phyloP scores from a whole-genome alignment of 768 basidiomycete species.

The Stropharia rugosoannulata region DNA sequence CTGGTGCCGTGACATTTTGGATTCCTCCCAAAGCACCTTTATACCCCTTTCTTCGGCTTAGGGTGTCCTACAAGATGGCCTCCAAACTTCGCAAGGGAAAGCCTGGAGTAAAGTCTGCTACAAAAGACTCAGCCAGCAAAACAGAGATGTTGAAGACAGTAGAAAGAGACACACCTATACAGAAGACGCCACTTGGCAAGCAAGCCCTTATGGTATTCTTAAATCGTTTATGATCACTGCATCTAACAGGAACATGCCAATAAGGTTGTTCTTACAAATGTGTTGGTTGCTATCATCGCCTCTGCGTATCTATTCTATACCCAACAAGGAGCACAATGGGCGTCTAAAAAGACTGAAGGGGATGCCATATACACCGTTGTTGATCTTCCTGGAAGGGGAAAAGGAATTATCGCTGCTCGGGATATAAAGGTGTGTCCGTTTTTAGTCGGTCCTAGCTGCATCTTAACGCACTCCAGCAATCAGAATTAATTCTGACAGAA shows the following conservation, averaged over 20 bases:
- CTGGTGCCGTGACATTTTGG: not conserved
- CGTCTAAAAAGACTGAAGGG: not conserved
- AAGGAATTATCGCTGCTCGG: conserved; percentile 50
- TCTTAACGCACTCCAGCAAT: conserved; percentile 38
- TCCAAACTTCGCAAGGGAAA: not conserved
- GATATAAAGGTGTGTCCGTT: conserved; percentile 42
- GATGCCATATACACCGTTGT: conserved; percentile 27
- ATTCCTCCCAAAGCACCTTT: not conserved
- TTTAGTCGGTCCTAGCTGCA: not conserved
- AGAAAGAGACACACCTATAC: too few species aligned
- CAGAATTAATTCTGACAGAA: conserved; percentile 57
- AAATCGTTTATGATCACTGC: too few species aligned
- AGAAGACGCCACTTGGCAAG: too few species aligned
- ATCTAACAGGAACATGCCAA: too few species aligned
- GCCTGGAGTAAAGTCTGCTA: not conserved
- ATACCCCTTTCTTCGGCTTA: not conserved
- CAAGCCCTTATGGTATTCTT: too few species aligned
- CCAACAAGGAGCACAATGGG: too few species aligned
- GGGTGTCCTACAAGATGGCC: not conserved
- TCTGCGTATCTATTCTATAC: too few species aligned
- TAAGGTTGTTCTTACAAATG: too few species aligned
- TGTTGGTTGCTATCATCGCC: too few species aligned
- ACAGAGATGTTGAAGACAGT: not conserved
- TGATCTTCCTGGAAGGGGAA: conserved; percentile 55
- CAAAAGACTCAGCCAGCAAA: not conserved